Evolutionary conservation across 495 filamentous ascomycete genomes (phyloP), one percentile per base, ranked within the genome.

Genomic region (Friedmanniomyces simplex): DNA sequence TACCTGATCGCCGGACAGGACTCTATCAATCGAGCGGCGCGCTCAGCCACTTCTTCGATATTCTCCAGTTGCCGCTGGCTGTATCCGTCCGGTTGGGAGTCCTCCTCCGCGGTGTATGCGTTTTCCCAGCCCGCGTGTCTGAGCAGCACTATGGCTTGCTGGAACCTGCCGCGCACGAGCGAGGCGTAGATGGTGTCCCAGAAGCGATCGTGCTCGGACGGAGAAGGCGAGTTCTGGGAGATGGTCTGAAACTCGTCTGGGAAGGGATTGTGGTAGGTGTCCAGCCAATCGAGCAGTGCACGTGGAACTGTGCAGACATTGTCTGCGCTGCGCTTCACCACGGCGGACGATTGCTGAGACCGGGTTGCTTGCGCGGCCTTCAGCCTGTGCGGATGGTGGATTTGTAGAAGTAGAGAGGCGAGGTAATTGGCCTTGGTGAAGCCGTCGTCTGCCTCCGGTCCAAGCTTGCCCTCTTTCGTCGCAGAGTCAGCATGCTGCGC

Each of bases 261-360:
- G 58, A 82, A 82, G 25, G 83, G 72, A 47, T 81, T 76, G 66
- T 91, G 83, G 62, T 85, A 77, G 2, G 74, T 74, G 51, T 87
- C 76, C 37, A 94, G 73, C 89, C 89, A 96, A 56, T 85, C 77
- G 22, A 94, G 76, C 16, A 96, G 73, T 28, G 88, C 75, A 60
- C 82, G 81, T 14, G 90, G 87, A 6, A 91, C 71, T 6, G 86
- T 77, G 36, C 42, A 56, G 10, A 18, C 22, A n/a, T 1, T 24
- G 1, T 41, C 6, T 54, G 36, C 28, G 55, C 50, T 1, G 36
- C 66, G 66, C 57, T 68, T 59, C 46, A 69, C 59, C 61, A 75
- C 56, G 21, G 58, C 46, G 45, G 62, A n/a, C 41, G 59, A 49
- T 20, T 66, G 58, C 28, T 32, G 28, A 10, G 28, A 3, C 4